phyloP scores from a whole-genome alignment of 352 stramenopile species.

The Phytophthora citrophthora region DNA sequence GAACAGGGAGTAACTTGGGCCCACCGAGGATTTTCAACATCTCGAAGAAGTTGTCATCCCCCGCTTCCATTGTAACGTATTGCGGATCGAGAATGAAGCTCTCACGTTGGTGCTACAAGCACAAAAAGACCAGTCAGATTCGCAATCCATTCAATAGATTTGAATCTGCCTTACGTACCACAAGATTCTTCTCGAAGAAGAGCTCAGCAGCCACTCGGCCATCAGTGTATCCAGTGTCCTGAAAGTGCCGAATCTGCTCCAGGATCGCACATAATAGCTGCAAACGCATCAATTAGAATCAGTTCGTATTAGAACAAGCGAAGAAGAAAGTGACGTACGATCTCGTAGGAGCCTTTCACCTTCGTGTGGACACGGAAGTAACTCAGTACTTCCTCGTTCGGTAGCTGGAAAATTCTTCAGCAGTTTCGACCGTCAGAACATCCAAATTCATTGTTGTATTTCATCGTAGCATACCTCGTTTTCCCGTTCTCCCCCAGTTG shows the following conservation, averaged over 20 bases:
- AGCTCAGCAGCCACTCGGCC: slow-evolving; percentile 78
- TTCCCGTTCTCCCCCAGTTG: slow-evolving; percentile 53
- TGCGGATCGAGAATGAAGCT: slow-evolving; percentile 57
- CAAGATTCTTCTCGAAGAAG: slow-evolving; percentile 63
- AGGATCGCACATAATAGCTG: slow-evolving; percentile 85
- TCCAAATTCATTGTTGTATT: background rate
- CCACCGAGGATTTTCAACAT: slow-evolving; percentile 64
- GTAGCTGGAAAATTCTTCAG: slow-evolving; percentile 84
- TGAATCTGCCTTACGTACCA: slow-evolving; percentile 26
- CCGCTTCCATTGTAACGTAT: slow-evolving; percentile 49
- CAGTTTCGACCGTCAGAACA: background rate
- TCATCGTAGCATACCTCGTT: slow-evolving; percentile 34
- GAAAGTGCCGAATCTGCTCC: slow-evolving; percentile 94
- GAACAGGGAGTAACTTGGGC: slow-evolving; percentile 66
- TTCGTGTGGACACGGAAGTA: slow-evolving; percentile 84
- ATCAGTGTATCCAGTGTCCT: slow-evolving; percentile 91
- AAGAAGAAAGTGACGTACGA: slow-evolving; percentile 49
- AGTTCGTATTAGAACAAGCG: background rate
- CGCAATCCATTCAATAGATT: background rate
- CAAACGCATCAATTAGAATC: background rate
- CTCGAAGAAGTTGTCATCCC: slow-evolving; percentile 59
- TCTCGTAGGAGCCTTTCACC: slow-evolving; percentile 92
- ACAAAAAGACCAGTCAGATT: background rate
- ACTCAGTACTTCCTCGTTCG: slow-evolving; percentile 84
- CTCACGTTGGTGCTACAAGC: slow-evolving; percentile 46